These are phyloP conservation scores for Ligustrum vulgare DNA, from an alignment of 257 asterid genomes.

Conservation along the genomic window DNA sequence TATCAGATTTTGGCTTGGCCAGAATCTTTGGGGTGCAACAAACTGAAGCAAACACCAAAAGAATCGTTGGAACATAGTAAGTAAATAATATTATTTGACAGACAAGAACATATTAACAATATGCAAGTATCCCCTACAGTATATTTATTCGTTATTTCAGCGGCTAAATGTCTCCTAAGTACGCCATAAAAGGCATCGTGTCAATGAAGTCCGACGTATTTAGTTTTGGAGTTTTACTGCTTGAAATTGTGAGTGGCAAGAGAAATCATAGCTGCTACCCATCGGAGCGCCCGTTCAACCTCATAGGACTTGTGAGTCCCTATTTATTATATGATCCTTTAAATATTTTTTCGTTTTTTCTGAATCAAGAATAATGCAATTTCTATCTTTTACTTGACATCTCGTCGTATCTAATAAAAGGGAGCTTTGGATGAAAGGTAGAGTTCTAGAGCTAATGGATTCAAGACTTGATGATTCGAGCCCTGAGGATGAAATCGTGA, in stretches of 20 bases:
- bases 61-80: slow-evolving; percentile 44
- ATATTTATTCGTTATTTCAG: slow-evolving; percentile 13
- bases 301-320: slow-evolving; percentile 32
- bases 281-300: slow-evolving; percentile 32
- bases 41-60: slow-evolving; percentile 33
- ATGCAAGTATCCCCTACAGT: not conserved
- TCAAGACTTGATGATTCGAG: slow-evolving; percentile 15
- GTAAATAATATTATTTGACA: not conserved
- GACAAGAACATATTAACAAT: not conserved
- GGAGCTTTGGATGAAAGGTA: slow-evolving; percentile 39
- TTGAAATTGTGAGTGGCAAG: slow-evolving; percentile 36
- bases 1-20: slow-evolving; percentile 49
- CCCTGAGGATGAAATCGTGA: slow-evolving; percentile 11
- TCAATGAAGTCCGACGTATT: slow-evolving; percentile 34
- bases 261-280: slow-evolving; percentile 26
- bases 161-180: slow-evolving; percentile 45
- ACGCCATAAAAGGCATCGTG: slow-evolving; percentile 32
- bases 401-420: slow-evolving; percentile 30
- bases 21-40: slow-evolving; percentile 35
- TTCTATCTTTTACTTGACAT: not conserved
- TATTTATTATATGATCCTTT: not conserved
- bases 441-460: slow-evolving; percentile 33
- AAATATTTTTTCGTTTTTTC: too few relatives aligned
- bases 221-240: slow-evolving; percentile 42
- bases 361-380: not conserved